Percentiles rank a stretch among this genome's conserved stretches.
phyloP scores from a whole-genome alignment of 2,329 filamentous ascomycete species.

The Fusarium pilosicola region DNA sequence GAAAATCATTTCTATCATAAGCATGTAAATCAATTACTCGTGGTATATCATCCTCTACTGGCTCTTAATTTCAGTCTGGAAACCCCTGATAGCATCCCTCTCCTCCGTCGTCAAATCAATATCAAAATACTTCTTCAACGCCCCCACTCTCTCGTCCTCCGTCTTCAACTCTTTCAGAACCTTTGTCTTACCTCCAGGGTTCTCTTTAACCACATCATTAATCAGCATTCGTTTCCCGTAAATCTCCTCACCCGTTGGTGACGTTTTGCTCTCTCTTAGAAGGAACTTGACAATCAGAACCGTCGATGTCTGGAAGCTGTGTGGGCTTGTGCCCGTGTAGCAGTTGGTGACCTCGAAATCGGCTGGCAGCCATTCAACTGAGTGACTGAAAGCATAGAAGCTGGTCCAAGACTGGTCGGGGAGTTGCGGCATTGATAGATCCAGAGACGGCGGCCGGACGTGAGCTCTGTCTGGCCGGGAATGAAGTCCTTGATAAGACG shows the following conservation, averaged over 20 bases:
- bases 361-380: constrained; percentile 66
- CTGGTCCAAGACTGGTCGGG: constrained; percentile 62
- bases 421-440: constrained; percentile 69
- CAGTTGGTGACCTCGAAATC: constrained; percentile 72
- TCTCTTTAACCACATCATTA: constrained; percentile 63
- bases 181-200: constrained; percentile 60
- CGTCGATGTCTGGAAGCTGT: constrained; percentile 63
- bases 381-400: constrained; percentile 72
- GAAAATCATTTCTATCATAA: background rate
- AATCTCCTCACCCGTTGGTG: constrained; percentile 56
- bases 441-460: constrained; percentile 63
- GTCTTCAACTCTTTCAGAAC: constrained; percentile 57
- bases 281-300: constrained; percentile 66
- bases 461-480: constrained; percentile 54
- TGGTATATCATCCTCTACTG: constrained; percentile 11
- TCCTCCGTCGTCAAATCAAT: constrained; percentile 63
- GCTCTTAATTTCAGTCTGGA: constrained; percentile 55
- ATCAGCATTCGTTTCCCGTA: constrained; percentile 64
- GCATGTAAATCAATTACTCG: background rate
- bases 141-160: constrained; percentile 64
- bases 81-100: constrained; percentile 59
- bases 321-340: constrained; percentile 59
- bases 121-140: constrained; percentile 62
- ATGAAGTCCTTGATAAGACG: constrained; percentile 63
- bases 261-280: constrained; percentile 51